Base-by-base conservation (phyloP, 2,329 filamentous ascomycete species). In the Microcyclospora tardicrescens region DNA sequence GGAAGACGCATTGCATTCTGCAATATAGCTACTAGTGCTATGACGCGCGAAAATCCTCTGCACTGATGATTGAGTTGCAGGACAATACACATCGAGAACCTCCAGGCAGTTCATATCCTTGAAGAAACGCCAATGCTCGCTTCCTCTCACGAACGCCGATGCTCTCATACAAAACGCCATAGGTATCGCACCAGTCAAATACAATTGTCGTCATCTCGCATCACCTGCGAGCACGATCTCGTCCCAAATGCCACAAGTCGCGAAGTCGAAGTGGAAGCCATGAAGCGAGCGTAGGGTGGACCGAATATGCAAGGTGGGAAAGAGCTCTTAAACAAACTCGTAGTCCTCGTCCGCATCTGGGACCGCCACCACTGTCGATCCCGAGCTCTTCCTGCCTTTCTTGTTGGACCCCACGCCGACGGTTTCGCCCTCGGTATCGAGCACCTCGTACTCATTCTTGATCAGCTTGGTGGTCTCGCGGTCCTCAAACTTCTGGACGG, bases 401-500 rank as follows among this genome's bases (percentile, higher is more conserved):
- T 59, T 62, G 14, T 54, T 53, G 14, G 54, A 50, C 9, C 49
- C 40, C 16, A 51, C 41, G 8, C 44, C 48, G 11, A 58, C 46
- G 28, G 46, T 46, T 43, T 60, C 53, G 13, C 58, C 59, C 12
- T 58, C 53, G 12, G 53, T 46, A 37, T 66, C 66, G 47, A 62
- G 68, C 49, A 64, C 65, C 52, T 77, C 73, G 49, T 77, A 78
- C 59, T 77, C 73, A 40, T 66, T 65, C 60, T 69, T 71, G 55
- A 75, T 68, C 35, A 78, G 56, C 59, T 74, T 73, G 58, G 75
- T 71, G 2, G 72, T 77, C 59, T 74, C 69, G 49, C 68, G 68
- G 44, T 67, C 70, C 59, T 78, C 73, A 52, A 68, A 78, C 45
- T 66, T 67, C 61, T 74, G 68, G 31, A 77, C 68, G 1, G 74